A percentile compares a stretch with the other conserved stretches of the same genome.
phyloP scores from a whole-genome alignment of 208 protist genomes.

The Trypanosoma lewisi region DNA sequence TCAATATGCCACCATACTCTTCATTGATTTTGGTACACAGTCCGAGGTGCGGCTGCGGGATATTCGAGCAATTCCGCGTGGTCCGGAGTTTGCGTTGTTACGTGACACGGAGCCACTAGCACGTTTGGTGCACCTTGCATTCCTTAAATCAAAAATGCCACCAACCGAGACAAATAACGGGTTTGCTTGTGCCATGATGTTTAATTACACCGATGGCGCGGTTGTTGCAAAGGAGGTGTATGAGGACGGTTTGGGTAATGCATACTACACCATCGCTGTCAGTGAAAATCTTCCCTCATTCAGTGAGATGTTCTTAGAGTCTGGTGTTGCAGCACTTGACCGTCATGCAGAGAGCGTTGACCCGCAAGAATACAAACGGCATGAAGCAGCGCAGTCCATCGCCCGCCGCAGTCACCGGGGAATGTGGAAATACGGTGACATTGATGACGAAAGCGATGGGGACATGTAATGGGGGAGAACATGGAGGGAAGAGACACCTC shows the following conservation, averaged over 20 bases:
- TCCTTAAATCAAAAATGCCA: slow-evolving; percentile 49
- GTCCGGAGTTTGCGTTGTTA: slow-evolving; percentile 65
- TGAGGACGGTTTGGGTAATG: slow-evolving; percentile 44
- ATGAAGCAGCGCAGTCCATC: slow-evolving; percentile 73
- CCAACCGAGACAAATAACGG: slow-evolving; percentile 34
- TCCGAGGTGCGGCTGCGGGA: slow-evolving; percentile 47
- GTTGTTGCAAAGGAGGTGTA: slow-evolving; percentile 80
- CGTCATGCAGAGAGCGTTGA: slow-evolving; percentile 38
- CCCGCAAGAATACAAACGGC: slow-evolving; percentile 48
- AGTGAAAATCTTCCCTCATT: slow-evolving; percentile 67
- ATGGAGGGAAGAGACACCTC: slow-evolving; percentile 7
- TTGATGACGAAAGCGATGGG: slow-evolving; percentile 65
- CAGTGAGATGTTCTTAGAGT: slow-evolving; percentile 78
- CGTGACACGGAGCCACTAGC: slow-evolving; percentile 69
- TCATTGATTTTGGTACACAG: slow-evolving; percentile 87
- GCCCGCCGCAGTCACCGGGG: slow-evolving; percentile 79
- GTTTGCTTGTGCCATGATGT: slow-evolving; percentile 46
- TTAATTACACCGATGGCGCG: slow-evolving; percentile 72
- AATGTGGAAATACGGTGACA: slow-evolving; percentile 86
- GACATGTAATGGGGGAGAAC: slow-evolving; percentile 21
- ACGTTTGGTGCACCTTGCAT: slow-evolving; percentile 64
- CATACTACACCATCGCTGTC: slow-evolving; percentile 71
- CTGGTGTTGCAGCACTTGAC: slow-evolving; percentile 75
- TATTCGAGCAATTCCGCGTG: slow-evolving; percentile 63
- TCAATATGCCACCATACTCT: slow-evolving; percentile 59